Conservation (phyloP, 305 asterid species). For the Plantago lanceolata region DNA sequence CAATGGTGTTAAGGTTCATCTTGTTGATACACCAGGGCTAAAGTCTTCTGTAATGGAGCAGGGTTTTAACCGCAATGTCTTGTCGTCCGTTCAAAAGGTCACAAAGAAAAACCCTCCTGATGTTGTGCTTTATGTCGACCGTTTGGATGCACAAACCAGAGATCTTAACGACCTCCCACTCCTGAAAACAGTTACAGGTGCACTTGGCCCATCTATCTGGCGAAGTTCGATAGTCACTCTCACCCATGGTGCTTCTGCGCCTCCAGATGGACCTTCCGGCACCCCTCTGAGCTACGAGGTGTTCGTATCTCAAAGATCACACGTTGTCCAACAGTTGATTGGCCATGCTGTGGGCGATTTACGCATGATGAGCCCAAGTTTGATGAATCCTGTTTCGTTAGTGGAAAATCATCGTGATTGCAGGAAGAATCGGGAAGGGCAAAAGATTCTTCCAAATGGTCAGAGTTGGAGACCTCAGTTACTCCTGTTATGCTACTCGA, state of each 20-base stretch:
- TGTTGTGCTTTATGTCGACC: conserved; percentile 76
- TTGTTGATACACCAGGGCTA: conserved; percentile 83
- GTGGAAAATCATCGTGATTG: conserved; percentile 87
- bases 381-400: conserved; percentile 83
- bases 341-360: conserved; percentile 80
- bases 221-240: conserved; percentile 78
- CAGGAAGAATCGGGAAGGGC: conserved; percentile 82
- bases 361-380: conserved; percentile 83
- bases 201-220: conserved; percentile 75
- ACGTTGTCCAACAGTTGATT: conserved; percentile 77
- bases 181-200: conserved; percentile 53
- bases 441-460: conserved; percentile 84
- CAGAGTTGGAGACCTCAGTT: conserved; percentile 90
- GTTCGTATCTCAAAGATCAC: conserved; percentile 82
- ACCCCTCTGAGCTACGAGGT: conserved; percentile 74
- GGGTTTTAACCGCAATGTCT: conserved; percentile 50
- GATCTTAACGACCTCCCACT: conserved; percentile 85
- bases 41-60: conserved; percentile 69
- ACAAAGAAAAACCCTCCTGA: conserved; percentile 77
- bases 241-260: conserved; percentile 90
- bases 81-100: conserved; percentile 57
- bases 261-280: conserved; percentile 91
- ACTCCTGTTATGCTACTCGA: conserved; percentile 67
- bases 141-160: conserved; percentile 76
- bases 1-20: conserved; percentile 69